Evolutionary conservation across 352 stramenopile species (phyloP).

Genomic region (Globisporangium irregulare): DNA sequence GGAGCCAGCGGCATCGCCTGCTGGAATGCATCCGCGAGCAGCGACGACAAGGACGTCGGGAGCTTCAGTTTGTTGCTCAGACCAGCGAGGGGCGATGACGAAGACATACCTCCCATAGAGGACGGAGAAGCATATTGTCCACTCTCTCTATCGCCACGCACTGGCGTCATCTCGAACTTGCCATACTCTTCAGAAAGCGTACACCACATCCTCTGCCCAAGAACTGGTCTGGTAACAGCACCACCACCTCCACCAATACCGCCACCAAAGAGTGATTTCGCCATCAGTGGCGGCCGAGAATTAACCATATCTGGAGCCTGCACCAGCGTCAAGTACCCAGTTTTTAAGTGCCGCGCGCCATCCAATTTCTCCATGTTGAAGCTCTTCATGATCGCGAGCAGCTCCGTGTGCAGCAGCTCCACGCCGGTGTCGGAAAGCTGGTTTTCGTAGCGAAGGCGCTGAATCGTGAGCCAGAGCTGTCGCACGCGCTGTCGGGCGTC

Average conservation of each 20-base stretch:
- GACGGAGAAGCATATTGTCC: background rate
- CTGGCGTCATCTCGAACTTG: conserved; percentile 50
- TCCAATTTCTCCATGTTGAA: conserved; percentile 67
- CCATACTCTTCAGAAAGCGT: conserved; percentile 56
- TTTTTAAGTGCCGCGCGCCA: conserved; percentile 36
- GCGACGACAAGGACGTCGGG: conserved; percentile 49
- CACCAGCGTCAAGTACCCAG: conserved; percentile 46
- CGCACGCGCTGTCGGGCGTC: conserved; percentile 52
- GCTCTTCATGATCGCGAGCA: conserved; percentile 38
- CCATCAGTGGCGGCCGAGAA: conserved; percentile 17
- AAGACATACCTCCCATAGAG: background rate
- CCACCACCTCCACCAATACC: background rate
- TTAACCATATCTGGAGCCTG: conserved; percentile 26
- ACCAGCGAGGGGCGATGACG: conserved; percentile 14
- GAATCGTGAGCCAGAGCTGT: conserved; percentile 60
- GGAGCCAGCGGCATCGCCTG: background rate
- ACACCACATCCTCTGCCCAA: conserved; percentile 43
- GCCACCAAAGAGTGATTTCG: conserved; percentile 32
- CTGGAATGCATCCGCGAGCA: conserved; percentile 49
- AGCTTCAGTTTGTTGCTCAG: conserved; percentile 38
- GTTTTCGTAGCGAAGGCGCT: conserved; percentile 44
- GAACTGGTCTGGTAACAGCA: conserved; percentile 3
- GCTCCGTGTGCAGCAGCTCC: conserved; percentile 32
- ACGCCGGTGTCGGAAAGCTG: conserved; percentile 34
- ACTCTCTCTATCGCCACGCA: conserved; percentile 17